A percentile compares a stretch with the other conserved stretches of the same genome.
These are phyloP conservation scores for Dipteronia dyeriana DNA, from an alignment of 345 rosid genomes.

Conservation along the genomic window DNA sequence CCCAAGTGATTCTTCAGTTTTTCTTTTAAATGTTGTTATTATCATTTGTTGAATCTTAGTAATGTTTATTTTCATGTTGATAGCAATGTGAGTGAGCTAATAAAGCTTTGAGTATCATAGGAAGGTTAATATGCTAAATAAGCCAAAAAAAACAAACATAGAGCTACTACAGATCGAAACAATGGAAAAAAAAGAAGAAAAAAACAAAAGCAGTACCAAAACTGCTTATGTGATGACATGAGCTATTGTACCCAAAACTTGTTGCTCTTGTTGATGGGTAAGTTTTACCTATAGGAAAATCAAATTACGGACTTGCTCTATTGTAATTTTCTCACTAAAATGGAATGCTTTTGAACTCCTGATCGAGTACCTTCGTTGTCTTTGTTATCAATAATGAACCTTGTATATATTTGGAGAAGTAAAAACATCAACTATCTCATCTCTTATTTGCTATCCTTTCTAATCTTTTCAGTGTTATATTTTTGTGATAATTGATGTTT, in stretches of 20 bases:
- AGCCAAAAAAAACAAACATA: constrained; percentile 66
- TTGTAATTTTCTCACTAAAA: too few relatives aligned
- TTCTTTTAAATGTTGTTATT: neutral
- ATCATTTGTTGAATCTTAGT: constrained; percentile 15
- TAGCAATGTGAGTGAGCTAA: constrained; percentile 97
- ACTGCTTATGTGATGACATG: constrained; percentile 82
- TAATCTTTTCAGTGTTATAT: too few relatives aligned
- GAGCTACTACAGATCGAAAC: constrained; percentile 71
- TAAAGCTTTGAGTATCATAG: constrained; percentile 93
- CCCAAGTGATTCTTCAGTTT: neutral
- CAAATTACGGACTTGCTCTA: too few relatives aligned
- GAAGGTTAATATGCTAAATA: constrained; percentile 68
- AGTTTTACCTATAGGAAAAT: constrained; percentile 22
- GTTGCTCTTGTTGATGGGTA: constrained; percentile 78
- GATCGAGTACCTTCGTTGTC: too few relatives aligned
- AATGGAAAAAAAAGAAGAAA: constrained; percentile 71
- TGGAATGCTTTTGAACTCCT: too few relatives aligned
- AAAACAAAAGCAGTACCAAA: constrained; percentile 76
- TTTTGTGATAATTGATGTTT: too few relatives aligned
- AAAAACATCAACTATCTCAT: too few relatives aligned
- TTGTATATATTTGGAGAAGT: too few relatives aligned
- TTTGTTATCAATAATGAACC: too few relatives aligned
- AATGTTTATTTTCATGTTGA: constrained; percentile 21
- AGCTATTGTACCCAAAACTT: constrained; percentile 82
- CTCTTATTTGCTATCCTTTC: too few relatives aligned